These are phyloP conservation scores for Physcomitrium patens DNA, from an alignment of 225 moss, liverwort and hornwort species.

Conservation along the genomic window DNA sequence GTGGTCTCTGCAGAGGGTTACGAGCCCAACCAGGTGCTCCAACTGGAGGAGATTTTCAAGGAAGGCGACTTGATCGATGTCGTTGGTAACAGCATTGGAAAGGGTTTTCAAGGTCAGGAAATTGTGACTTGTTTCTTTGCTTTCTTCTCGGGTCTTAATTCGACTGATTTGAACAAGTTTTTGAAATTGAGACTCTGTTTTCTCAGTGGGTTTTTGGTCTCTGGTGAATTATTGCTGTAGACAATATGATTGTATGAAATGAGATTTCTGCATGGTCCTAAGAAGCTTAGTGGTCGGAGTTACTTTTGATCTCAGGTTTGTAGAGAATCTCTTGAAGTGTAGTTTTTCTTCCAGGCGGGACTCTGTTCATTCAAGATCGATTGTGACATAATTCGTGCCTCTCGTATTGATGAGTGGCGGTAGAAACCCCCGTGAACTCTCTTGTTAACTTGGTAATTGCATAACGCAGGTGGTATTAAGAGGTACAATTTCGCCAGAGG, in stretches of 20 bases:
- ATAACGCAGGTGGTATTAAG: constrained; percentile 76
- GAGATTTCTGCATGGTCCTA: neutral
- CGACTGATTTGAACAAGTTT: no score
- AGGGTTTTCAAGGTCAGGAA: constrained; percentile 63
- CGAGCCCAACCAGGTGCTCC: constrained; percentile 63
- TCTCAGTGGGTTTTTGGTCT: no score
- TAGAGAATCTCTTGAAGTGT: neutral
- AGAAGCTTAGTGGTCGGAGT: neutral
- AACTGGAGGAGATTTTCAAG: constrained; percentile 77
- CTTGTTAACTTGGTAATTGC: neutral
- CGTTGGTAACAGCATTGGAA: constrained; percentile 77
- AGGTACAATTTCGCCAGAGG: constrained; percentile 79
- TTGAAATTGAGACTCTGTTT: no score
- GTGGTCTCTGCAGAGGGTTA: constrained; percentile 58
- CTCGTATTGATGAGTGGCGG: neutral
- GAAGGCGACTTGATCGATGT: constrained; percentile 83
- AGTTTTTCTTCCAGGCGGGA: neutral
- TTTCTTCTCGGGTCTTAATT: no score
- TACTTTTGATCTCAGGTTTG: neutral
- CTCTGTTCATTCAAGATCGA: neutral
- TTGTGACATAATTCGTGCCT: neutral
- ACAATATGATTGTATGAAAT: neutral
- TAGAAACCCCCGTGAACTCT: neutral
- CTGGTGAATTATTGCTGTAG: neutral
- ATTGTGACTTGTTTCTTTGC: neutral